Evolutionary conservation across 768 basidiomycete genomes (phyloP).

Genomic region (Suillus variegatus): DNA sequence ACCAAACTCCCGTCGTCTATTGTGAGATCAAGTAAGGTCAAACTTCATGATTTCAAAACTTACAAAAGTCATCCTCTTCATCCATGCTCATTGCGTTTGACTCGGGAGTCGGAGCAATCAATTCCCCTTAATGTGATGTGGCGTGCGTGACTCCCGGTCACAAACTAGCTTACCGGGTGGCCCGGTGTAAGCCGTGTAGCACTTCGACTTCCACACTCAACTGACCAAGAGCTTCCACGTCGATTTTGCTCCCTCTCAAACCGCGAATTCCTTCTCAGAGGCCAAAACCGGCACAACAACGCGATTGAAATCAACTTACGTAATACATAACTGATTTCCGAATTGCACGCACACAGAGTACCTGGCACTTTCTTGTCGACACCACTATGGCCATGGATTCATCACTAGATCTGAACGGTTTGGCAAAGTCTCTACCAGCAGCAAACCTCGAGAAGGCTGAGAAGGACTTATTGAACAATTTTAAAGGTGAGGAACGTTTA

Average conservation of each 20-base stretch:
- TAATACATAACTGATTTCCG: neutral
- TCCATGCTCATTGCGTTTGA: conserved; percentile 6
- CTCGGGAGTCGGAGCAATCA: neutral
- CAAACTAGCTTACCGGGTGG: neutral
- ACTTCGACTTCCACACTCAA: neutral
- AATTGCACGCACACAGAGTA: neutral
- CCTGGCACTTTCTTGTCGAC: neutral
- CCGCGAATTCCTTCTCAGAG: neutral
- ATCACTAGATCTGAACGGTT: conserved; percentile 77
- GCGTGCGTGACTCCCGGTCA: neutral
- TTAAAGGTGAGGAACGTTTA: conserved; percentile 55
- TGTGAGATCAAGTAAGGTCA: conserved; percentile 31
- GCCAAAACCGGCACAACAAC: neutral
- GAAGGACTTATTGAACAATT: conserved; percentile 79
- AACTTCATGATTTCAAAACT: conserved; percentile 40
- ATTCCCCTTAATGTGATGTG: neutral
- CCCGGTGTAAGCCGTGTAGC: neutral
- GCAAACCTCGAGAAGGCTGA: conserved; percentile 75
- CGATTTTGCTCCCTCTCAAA: neutral
- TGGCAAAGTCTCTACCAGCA: conserved; percentile 71
- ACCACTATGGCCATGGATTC: conserved; percentile 46
- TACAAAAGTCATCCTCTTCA: conserved; percentile 19
- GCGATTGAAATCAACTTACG: conserved; percentile 6
- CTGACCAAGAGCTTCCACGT: neutral
- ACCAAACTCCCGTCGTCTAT: conserved; percentile 44